Base-by-base conservation (phyloP, 2,329 filamentous ascomycete species). In the Nigrospora sphaerica region DNA sequence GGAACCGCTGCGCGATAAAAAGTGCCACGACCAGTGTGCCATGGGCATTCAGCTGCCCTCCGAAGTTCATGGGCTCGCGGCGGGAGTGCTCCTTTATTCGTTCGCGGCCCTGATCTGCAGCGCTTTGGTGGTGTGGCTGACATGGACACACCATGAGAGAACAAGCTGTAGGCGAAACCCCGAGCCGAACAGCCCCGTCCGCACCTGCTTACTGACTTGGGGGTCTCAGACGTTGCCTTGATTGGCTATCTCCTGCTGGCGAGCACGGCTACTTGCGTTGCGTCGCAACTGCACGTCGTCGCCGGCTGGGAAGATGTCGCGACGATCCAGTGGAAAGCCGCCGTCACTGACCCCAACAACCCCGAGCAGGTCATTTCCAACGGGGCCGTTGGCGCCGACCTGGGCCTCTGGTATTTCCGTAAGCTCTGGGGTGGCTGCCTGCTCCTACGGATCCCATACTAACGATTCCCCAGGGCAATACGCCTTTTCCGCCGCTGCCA, bases 361-460 rank as follows among this genome's bases (percentile, higher is more conserved):
- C 47, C 53, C 6, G 47, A 55, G 36, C 45, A 52, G 18, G 42
- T 48, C 12, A 43, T 53, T 14, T 46, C 49, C 17, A 53, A 53
- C 32, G 45, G 49, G 11, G 41, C 48, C n/a, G 49, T 46, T 3
- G 49, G 51, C 13, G 11, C 46, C 7, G 48, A 53, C 38, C 39
- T 55, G 5, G 51, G 40, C 2, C 45, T 54, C 4, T 54, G 48
- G 44, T 53, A 53, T 45, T 50, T 54, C 23, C 49, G 52, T 54
- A 40, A 10, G 49, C 45, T 32, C 31, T 13, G 34, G 4, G 11
- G 6, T 13, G 14, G 3, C 19, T 11, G 4, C 16, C 13, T 11
- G 13, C 28, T 11, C 4, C 16, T 3, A 12, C 10, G 3, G 4
- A 16, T 14, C n/a, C 7, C 23, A 6, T 4, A 12, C 12, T 14